Base-by-base conservation (phyloP, 2,329 filamentous ascomycete species). In the Tolypocladium album region DNA sequence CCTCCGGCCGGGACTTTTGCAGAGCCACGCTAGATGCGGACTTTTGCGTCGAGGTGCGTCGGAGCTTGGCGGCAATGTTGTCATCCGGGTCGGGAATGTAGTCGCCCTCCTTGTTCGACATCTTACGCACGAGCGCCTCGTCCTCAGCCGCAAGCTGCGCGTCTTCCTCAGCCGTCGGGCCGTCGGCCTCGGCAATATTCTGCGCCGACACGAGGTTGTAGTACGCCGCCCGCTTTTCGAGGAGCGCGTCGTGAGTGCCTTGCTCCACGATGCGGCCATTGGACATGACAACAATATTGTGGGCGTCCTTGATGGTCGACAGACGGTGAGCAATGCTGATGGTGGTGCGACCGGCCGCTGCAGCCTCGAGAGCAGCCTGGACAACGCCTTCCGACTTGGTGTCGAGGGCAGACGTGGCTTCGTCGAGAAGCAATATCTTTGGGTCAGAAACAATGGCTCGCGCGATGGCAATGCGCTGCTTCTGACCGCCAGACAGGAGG, bases 311-410 rank as follows among this genome's bases (percentile, higher is more conserved):
- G 77, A 99, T 96, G 7, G 94, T 99, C 0, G 92, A 96, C 11
- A 99, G 80, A 66, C 93, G 88, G 76, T 99, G 94, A 52, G 94
- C 94, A 72, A 99, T 97, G 8, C 92, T 90, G 67, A 97, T 96
- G 2, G 94, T 97, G 0, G 94, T 99, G 59, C 94, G 85, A 31
- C 92, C 93, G 64, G 88, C 82, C 1, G 92, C 83, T 34, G 93
- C 94, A 57, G 84, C 88, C 67, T 97, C 92, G 11, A 99, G 81
- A 22, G 94, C 94, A 50, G 90, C 90, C 72, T 97, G 94, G 1
- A 99, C 93, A 12, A 96, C 88, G 55, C 90, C 92, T 75, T 99
- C 94, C 0, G 91, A 95, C 70, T 94, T 93, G 27, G 93, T 96
- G 69, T 99, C 94, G 0, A 99, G 81, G 4, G 92, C 92, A 43